phyloP scores from a whole-genome alignment of 495 filamentous ascomycete genomes.

The Entonaema liquescens region DNA sequence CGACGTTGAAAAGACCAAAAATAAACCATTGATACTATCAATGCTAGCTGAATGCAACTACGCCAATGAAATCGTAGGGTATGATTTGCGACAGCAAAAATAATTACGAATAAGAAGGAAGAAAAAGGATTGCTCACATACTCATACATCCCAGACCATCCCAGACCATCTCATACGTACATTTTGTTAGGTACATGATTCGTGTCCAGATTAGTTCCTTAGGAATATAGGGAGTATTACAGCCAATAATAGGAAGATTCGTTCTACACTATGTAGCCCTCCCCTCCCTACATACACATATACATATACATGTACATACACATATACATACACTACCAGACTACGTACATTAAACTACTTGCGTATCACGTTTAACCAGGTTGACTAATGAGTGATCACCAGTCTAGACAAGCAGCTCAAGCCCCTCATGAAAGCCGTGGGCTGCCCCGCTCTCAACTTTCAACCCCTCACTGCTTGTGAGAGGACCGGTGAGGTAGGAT shows the following conservation, averaged over 20 bases:
- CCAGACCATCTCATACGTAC: neutral
- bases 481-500: slow-evolving; percentile 28
- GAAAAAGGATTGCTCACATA: neutral
- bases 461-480: slow-evolving; percentile 31
- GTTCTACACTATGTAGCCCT: neutral
- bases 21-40: neutral
- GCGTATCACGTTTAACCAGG: too few relatives aligned
- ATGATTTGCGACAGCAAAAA: neutral
- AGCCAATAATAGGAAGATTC: neutral
- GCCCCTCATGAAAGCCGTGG: slow-evolving; percentile 27
- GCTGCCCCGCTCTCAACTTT: slow-evolving; percentile 36
- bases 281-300: neutral
- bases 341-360: neutral
- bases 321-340: neutral
- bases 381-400: too few relatives aligned
- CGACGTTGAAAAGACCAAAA: neutral
- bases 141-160: neutral
- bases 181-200: neutral
- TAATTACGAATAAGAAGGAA: slow-evolving; percentile 4
- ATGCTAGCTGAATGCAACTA: neutral
- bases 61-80: neutral
- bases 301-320: too few relatives aligned
- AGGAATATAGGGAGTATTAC: neutral
- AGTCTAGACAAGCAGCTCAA: neutral
- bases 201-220: neutral